Evolutionary conservation across 1,284 basidiomycete genomes (phyloP), one percentile per base, ranked within the genome.

Genomic region (Peniophora sp.): DNA sequence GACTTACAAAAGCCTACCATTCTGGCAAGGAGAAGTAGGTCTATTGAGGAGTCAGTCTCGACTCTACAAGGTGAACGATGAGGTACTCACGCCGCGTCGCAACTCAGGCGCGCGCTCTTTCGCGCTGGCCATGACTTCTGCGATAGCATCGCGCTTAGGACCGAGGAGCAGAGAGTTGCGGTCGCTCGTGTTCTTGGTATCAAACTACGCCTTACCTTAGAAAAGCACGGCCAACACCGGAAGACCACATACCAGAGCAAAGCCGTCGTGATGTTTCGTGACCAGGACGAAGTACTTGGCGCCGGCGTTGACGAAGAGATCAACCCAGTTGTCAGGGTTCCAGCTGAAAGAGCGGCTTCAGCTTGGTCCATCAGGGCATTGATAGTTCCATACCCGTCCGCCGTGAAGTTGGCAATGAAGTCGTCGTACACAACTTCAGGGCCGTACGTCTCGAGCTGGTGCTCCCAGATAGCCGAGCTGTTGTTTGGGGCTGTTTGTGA

Each of bases 271-370:
- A 51, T 75, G 72, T 68, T 77, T 77, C 69, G 78, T 74, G 17
- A 78, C 77, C 34, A 79, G 64, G 16, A 83, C 79, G 56, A 83
- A 81, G 55, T 83, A 83, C 55, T 76, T 79, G 1, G 81, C 80
- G 1, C 81, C 81, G 0, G 79, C 75, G 23, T 67, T 66, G 25
- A 72, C 72, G 48, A 83, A 73, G 10, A 83, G 55, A 53, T 80
- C 71, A 0, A 81, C 56, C 79, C 79, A 83, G 41, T 66, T 65
- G 34, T 69, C 72, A 1, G 80, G 71, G 47, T 80, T 73, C 65
- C 77, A 83, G 72, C 69, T 1, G 65, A 65, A 41, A 12, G 12
- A 5, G 27, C 27, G 27, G 12, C 6, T 32, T 32, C 12, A 32
- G 27, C 12, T 32, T 32, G 27, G n/a, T n/a, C n/a, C 12, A 32